These are phyloP conservation scores for Scutellaria barbata DNA, from an alignment of 257 asterid genomes.

Conservation along the genomic window DNA sequence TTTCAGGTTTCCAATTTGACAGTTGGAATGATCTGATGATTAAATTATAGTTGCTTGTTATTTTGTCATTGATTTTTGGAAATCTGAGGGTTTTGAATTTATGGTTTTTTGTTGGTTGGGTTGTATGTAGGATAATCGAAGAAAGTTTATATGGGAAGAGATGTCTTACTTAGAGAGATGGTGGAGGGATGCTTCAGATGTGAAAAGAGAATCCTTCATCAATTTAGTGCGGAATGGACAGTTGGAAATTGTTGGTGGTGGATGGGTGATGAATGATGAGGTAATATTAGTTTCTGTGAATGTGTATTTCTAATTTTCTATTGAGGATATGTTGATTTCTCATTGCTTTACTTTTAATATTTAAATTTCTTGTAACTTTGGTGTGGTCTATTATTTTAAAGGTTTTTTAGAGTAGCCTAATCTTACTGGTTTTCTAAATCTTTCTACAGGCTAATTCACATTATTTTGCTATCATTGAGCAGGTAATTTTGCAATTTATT, in stretches of 20 bases:
- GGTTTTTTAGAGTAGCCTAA: conserved; percentile 30
- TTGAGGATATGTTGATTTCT: neutral
- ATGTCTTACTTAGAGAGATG: conserved; percentile 98
- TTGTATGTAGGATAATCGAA: conserved; percentile 67
- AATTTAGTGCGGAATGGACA: conserved; percentile 85
- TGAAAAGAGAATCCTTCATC: conserved; percentile 69
- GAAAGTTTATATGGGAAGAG: conserved; percentile 99
- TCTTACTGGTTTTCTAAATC: conserved; percentile 34
- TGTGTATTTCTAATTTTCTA: neutral
- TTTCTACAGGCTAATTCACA: conserved; percentile 97
- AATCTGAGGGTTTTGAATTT: conserved; percentile 21
- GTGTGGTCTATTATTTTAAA: conserved; percentile 6
- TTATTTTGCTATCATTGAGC: conserved; percentile 93
- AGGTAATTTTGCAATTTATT: conserved; percentile 56
- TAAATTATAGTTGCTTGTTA: conserved; percentile 11
- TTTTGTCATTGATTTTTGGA: conserved; percentile 20
- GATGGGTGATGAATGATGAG: conserved; percentile 99
- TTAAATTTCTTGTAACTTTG: conserved; percentile 15
- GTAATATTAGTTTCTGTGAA: conserved; percentile 45
- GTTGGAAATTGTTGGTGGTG: conserved; percentile 98
- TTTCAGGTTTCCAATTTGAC: neutral
- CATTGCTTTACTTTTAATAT: conserved; percentile 4
- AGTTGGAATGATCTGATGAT: conserved; percentile 4
- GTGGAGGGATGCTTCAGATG: conserved; percentile 94
- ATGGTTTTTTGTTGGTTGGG: conserved; percentile 26